Evolutionary conservation across 768 basidiomycete genomes (phyloP).

Genomic region (Polyporus arcularius): DNA sequence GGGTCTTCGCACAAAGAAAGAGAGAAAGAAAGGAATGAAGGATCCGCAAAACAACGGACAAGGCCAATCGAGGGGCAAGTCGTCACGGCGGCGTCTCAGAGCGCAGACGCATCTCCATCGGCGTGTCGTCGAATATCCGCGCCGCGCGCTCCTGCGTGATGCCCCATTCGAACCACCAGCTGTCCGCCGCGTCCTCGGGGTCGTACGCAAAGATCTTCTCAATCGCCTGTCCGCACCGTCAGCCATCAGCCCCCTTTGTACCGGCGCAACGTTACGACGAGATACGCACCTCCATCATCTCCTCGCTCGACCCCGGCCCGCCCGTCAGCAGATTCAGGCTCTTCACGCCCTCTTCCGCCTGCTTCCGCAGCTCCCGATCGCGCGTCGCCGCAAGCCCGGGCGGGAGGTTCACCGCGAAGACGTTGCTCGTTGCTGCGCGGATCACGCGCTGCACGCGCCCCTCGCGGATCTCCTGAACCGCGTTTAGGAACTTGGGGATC

Average conservation of each 20-base stretch:
- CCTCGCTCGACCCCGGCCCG: slow-evolving; percentile 2
- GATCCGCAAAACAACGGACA: too few relatives aligned
- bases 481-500: slow-evolving; percentile 29
- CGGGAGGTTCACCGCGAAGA: slow-evolving; percentile 23
- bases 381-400: slow-evolving; percentile 21
- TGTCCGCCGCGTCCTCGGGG: slow-evolving; percentile 27
- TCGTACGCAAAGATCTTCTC: slow-evolving; percentile 29
- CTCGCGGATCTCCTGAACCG: slow-evolving; percentile 27
- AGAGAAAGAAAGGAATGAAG: too few relatives aligned
- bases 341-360: slow-evolving; percentile 1
- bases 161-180: slow-evolving; percentile 32
- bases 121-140: not conserved
- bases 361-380: slow-evolving; percentile 14
- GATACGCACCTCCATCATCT: slow-evolving; percentile 1
- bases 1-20: too few relatives aligned
- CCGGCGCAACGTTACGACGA: not conserved
- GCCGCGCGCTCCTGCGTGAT: slow-evolving; percentile 25
- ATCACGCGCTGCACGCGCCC: slow-evolving; percentile 25
- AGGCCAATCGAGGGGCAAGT: not conserved
- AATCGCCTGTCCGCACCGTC: not conserved
- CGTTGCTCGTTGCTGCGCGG: slow-evolving; percentile 19
- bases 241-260: too few relatives aligned
- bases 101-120: not conserved
- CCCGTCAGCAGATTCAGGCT: not conserved
- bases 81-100: not conserved